Evolutionary conservation across 2,329 filamentous ascomycete genomes (phyloP).

Genomic region (Lachnellula arida): DNA sequence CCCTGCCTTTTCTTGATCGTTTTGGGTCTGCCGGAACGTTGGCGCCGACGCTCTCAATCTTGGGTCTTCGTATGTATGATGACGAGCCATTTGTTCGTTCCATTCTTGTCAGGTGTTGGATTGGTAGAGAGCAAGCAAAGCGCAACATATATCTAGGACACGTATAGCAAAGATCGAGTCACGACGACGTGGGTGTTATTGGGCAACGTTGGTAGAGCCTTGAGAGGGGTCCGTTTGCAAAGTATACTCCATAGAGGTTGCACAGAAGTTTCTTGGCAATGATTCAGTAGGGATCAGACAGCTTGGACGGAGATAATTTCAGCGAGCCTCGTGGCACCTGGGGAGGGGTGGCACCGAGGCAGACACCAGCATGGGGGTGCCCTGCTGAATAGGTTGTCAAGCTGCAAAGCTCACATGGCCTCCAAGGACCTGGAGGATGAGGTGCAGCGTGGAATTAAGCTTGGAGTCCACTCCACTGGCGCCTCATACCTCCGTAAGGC

Average conservation of each 20-base stretch:
- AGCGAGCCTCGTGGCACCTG: slow-evolving; percentile 13
- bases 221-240: background rate
- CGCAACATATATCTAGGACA: background rate
- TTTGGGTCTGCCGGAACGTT: background rate
- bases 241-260: background rate
- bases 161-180: background rate
- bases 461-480: background rate
- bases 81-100: background rate
- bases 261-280: slow-evolving; percentile 2
- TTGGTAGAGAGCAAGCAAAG: background rate
- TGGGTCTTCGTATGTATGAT: background rate
- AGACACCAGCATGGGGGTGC: slow-evolving; percentile 2
- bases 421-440: background rate
- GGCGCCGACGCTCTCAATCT: background rate
- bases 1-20: background rate
- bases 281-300: slow-evolving; percentile 4
- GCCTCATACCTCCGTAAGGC: background rate
- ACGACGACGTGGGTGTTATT: background rate
- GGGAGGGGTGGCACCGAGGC: slow-evolving; percentile 1
- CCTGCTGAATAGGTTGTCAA: slow-evolving; percentile 7
- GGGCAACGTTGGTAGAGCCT: background rate
- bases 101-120: background rate
- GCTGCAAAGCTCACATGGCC: background rate
- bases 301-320: slow-evolving; percentile 3
- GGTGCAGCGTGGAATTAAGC: background rate